Evolutionary conservation across 2,329 filamentous ascomycete genomes (phyloP).

Genomic region (Nemania bipapillata): DNA sequence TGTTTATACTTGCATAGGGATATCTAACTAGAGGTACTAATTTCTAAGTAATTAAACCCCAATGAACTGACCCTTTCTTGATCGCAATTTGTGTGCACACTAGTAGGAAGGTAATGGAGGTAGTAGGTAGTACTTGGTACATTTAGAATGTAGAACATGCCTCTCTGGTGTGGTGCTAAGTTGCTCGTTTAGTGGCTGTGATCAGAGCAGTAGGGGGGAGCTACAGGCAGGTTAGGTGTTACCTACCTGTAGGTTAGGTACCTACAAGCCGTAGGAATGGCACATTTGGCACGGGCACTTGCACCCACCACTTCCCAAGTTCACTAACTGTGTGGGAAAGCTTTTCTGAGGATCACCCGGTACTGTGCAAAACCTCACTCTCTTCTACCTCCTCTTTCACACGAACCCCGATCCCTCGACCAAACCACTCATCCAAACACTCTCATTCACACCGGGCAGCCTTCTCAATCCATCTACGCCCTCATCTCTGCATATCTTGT

Average conservation of each 20-base stretch:
- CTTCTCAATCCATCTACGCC: constrained; percentile 39
- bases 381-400: constrained; percentile 52
- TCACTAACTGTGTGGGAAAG: constrained; percentile 45
- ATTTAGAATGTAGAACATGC: not conserved
- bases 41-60: constrained; percentile 18
- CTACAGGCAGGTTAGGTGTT: constrained; percentile 28
- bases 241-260: constrained; percentile 27
- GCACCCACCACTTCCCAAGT: constrained; percentile 37
- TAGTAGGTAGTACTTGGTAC: too few species aligned
- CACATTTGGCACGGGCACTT: constrained; percentile 43
- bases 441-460: constrained; percentile 45
- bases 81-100: constrained; percentile 26
- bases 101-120: too few species aligned
- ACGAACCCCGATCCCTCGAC: constrained; percentile 38
- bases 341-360: constrained; percentile 46
- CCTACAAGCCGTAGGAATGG: constrained; percentile 32
- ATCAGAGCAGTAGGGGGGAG: constrained; percentile 4
- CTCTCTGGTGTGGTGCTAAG: constrained; percentile 28
- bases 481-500: constrained; percentile 25
- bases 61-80: constrained; percentile 26
- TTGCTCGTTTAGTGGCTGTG: constrained; percentile 24
- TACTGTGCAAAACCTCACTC: constrained; percentile 51
- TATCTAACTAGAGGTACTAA: too few species aligned
- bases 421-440: constrained; percentile 44
- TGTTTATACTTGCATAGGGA: constrained; percentile 7